Percentiles rank a stretch among this genome's conserved stretches.
These are phyloP conservation scores for Amoebophrya sp. DNA, from an alignment of 169 alveolate species.

Conservation along the genomic window DNA sequence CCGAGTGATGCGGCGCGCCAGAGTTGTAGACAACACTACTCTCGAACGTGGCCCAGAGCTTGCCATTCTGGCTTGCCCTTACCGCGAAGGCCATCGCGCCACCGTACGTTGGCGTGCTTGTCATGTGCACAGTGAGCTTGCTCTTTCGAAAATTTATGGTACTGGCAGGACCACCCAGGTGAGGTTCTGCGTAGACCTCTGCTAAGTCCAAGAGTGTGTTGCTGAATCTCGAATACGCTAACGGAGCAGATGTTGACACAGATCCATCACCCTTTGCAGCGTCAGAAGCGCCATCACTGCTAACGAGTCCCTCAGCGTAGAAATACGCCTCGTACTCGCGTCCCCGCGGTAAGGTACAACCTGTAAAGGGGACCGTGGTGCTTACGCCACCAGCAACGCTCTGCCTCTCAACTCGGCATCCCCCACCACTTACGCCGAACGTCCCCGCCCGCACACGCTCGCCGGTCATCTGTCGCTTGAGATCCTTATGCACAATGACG, in stretches of 20 bases:
- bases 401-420: neutral
- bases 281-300: neutral
- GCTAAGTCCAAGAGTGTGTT: neutral
- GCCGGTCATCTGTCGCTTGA: neutral
- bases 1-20: no score
- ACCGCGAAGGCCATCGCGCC: no score
- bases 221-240: neutral
- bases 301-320: neutral
- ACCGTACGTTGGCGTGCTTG: no score
- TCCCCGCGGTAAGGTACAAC: neutral
- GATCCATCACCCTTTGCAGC: neutral
- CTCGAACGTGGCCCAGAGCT: no score
- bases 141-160: no score
- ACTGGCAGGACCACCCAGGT: no score
- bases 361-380: neutral
- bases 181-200: no score
- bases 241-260: neutral
- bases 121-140: no score
- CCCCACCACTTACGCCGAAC: conserved; percentile 26
- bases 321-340: neutral
- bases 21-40: no score
- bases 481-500: neutral
- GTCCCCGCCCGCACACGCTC: conserved; percentile 27
- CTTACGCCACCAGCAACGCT: neutral
- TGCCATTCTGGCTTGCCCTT: no score